phyloP scores from a whole-genome alignment of 371 early-diverging fungal genomes.

The Mucor saturninus region DNA sequence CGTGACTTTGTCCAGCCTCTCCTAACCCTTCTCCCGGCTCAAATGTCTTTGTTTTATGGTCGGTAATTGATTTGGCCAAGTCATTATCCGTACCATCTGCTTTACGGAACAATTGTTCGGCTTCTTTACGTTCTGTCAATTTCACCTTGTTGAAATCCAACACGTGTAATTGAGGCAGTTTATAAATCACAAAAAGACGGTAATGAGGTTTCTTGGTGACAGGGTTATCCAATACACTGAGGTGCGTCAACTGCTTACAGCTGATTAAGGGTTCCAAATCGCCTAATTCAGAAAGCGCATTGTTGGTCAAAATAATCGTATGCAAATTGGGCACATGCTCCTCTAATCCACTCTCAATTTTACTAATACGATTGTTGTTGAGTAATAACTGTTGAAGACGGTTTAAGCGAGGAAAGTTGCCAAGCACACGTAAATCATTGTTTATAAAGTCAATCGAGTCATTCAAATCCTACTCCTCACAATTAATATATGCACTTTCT shows the following conservation, averaged over 20 bases:
- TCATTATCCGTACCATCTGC: conserved; percentile 63
- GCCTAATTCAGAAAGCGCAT: conserved; percentile 78
- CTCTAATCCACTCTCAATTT: conserved; percentile 69
- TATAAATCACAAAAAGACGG: conserved; percentile 81
- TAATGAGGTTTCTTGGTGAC: conserved; percentile 82
- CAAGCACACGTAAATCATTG: conserved; percentile 85
- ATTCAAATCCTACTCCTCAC: conserved; percentile 74
- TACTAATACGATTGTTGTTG: conserved; percentile 86
- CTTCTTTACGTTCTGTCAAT: conserved; percentile 76
- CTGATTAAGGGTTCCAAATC: conserved; percentile 77
- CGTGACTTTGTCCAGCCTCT: conserved; percentile 44
- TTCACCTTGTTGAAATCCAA: conserved; percentile 84
- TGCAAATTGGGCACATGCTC: conserved; percentile 77
- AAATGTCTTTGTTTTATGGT: conserved; percentile 70
- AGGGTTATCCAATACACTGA: conserved; percentile 88
- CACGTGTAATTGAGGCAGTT: conserved; percentile 77
- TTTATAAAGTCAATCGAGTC: conserved; percentile 93
- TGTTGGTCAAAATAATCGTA: conserved; percentile 86
- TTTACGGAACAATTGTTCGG: conserved; percentile 71
- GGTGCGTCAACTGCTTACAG: conserved; percentile 59
- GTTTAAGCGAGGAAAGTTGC: conserved; percentile 86
- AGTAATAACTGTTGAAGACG: conserved; percentile 81
- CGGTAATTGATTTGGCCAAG: conserved; percentile 64
- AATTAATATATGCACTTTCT: background rate
- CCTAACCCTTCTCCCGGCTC: conserved; percentile 77